Percentiles rank a stretch among this genome's conserved stretches.
Evolutionary conservation across 2,329 filamentous ascomycete species (phyloP).

Genomic region (Colletotrichum falcatum): DNA sequence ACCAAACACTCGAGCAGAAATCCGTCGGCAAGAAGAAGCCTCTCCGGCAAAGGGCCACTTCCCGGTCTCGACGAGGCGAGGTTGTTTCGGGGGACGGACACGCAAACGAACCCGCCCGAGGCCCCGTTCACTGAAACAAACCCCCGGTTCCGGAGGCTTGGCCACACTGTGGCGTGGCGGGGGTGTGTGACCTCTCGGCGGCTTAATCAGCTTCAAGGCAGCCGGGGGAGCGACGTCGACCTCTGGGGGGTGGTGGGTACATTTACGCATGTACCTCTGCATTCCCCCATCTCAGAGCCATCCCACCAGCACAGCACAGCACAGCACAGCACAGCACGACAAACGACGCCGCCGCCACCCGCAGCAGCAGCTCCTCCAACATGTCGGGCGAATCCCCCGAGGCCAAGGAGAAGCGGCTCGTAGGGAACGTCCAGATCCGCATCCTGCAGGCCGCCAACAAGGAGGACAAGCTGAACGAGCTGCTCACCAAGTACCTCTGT

Average conservation of each 20-base stretch:
- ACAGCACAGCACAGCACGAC: too few relatives aligned
- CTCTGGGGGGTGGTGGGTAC: conserved; percentile 28
- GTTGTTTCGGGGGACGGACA: conserved; percentile 19
- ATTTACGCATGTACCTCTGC: conserved; percentile 28
- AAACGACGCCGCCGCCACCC: conserved; percentile 21
- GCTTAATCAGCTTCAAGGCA: conserved; percentile 39
- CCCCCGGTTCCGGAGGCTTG: conserved; percentile 34
- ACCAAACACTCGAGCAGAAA: background rate
- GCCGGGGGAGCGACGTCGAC: conserved; percentile 38
- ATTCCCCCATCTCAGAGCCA: conserved; percentile 12
- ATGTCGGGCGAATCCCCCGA: conserved; percentile 41
- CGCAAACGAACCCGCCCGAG: conserved; percentile 4
- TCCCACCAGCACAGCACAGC: conserved; percentile 5
- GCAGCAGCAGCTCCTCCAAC: conserved; percentile 8
- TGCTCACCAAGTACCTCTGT: conserved; percentile 83
- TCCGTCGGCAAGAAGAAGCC: background rate
- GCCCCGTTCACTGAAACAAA: conserved; percentile 26
- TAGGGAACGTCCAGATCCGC: conserved; percentile 86
- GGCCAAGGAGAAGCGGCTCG: conserved; percentile 67
- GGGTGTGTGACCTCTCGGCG: conserved; percentile 5
- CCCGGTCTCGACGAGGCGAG: background rate
- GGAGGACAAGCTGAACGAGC: conserved; percentile 82
- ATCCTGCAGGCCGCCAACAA: conserved; percentile 84
- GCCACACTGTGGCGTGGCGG: conserved; percentile 20
- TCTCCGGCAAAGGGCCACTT: background rate